phyloP scores from a whole-genome alignment of 2,329 filamentous ascomycete species.

The Oidium heveae region DNA sequence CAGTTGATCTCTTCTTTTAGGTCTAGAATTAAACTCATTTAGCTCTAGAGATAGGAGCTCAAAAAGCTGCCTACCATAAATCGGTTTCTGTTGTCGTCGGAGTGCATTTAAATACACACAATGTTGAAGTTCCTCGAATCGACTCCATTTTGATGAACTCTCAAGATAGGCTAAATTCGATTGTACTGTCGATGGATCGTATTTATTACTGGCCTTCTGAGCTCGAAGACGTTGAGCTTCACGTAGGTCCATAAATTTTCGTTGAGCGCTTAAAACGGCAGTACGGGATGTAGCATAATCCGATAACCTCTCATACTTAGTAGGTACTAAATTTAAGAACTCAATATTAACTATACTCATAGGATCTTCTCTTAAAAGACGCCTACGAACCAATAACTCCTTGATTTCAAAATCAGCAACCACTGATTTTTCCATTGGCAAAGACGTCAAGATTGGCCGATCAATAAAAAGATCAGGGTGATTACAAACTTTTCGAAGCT shows the following conservation, averaged over 20 bases:
- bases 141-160: slow-evolving; percentile 39
- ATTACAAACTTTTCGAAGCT: slow-evolving; percentile 91
- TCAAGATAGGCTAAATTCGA: slow-evolving; percentile 51
- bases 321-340: slow-evolving; percentile 57
- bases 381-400: slow-evolving; percentile 41
- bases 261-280: slow-evolving; percentile 43
- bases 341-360: slow-evolving; percentile 43
- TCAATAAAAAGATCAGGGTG: slow-evolving; percentile 95
- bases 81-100: slow-evolving; percentile 52
- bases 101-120: slow-evolving; percentile 60
- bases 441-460: slow-evolving; percentile 86
- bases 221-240: slow-evolving; percentile 42
- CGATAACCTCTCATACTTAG: slow-evolving; percentile 41
- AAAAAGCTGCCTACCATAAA: slow-evolving; percentile 64
- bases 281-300: slow-evolving; percentile 26
- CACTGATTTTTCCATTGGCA: slow-evolving; percentile 66
- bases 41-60: slow-evolving; percentile 42
- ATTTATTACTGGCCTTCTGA: slow-evolving; percentile 25
- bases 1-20: slow-evolving; percentile 33
- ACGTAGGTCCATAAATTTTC: slow-evolving; percentile 41
- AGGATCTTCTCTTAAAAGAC: slow-evolving; percentile 33
- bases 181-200: slow-evolving; percentile 41
- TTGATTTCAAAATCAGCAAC: slow-evolving; percentile 48
- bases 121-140: slow-evolving; percentile 56
- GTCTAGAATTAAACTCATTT: slow-evolving; percentile 30